Conservation (phyloP, 23 red algal genomes). For the Agarophyton chilense region DNA sequence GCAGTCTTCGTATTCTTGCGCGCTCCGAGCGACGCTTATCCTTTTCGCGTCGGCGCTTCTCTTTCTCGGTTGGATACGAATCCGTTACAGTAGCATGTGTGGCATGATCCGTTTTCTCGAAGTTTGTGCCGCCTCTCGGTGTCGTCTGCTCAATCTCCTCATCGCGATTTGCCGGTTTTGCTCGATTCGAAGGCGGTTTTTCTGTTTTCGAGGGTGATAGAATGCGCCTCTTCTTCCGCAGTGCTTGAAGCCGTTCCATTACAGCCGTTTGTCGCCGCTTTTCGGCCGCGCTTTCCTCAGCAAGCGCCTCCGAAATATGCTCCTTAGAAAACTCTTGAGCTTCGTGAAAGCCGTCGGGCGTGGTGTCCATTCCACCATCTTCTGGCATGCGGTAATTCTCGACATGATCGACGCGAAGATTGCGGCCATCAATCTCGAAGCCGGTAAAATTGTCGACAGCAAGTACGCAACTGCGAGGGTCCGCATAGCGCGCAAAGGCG, state of each 20-base stretch:
- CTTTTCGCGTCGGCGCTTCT: slow-evolving; percentile 17
- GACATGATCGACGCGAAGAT: slow-evolving; percentile 81
- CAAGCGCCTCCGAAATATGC: background rate
- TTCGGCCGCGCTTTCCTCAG: slow-evolving; percentile 5
- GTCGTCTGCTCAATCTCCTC: background rate
- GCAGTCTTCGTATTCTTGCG: slow-evolving; percentile 18
- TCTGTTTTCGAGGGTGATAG: background rate
- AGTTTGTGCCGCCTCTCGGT: background rate
- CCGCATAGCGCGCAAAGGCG: slow-evolving; percentile 77
- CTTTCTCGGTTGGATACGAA: slow-evolving; percentile 11
- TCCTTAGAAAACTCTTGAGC: background rate
- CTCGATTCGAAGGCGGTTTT: background rate
- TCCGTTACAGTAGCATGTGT: background rate
- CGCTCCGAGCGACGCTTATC: slow-evolving; percentile 17
- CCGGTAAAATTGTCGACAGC: slow-evolving; percentile 92
- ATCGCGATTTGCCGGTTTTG: background rate
- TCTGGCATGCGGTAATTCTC: slow-evolving; percentile 64
- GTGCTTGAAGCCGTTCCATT: slow-evolving; percentile 8
- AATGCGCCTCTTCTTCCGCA: slow-evolving; percentile 11
- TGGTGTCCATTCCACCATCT: slow-evolving; percentile 35
- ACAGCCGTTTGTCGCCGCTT: slow-evolving; percentile 13
- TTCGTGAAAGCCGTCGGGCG: slow-evolving; percentile 22
- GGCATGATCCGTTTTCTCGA: background rate
- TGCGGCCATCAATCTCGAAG: slow-evolving; percentile 54
- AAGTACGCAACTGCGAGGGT: slow-evolving; percentile 80